These are phyloP conservation scores for Heterococcus sp. DNA, from an alignment of 108 stramenopile genomes.

Conservation along the genomic window DNA sequence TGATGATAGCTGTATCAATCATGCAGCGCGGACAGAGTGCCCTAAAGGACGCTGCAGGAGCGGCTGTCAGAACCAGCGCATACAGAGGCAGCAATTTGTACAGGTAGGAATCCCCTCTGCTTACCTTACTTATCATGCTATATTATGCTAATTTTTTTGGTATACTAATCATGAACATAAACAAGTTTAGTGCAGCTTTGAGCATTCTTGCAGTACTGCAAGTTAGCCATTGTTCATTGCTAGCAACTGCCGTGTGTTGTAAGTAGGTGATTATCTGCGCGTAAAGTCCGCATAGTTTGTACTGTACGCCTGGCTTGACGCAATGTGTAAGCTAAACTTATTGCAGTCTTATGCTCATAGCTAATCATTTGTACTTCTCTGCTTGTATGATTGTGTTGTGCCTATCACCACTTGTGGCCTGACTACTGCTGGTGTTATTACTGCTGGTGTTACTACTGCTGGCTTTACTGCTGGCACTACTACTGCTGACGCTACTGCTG, in stretches of 20 bases:
- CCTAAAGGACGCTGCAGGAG: conserved; percentile 3
- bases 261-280: neutral
- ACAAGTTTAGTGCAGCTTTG: neutral
- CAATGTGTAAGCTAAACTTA: too few species aligned
- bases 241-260: neutral
- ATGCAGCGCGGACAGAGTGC: conserved; percentile 26
- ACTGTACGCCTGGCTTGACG: too few species aligned
- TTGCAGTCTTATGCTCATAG: too few species aligned
- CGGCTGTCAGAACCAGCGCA: conserved; percentile 29
- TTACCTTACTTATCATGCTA: neutral
- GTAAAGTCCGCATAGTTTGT: too few species aligned
- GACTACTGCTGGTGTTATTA: neutral
- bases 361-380: neutral
- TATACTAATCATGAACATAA: neutral
- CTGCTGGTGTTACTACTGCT: too few species aligned
- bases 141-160: neutral
- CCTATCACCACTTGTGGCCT: neutral
- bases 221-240: neutral
- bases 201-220: neutral
- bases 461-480: too few species aligned
- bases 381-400: neutral
- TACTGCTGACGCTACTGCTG: neutral
- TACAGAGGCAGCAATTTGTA: conserved; percentile 3
- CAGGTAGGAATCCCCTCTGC: neutral
- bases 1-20: conserved; percentile 24